A percentile compares a stretch with the other conserved stretches of the same genome.
Evolutionary conservation across 2,329 filamentous ascomycete species (phyloP).

Genomic region (Fusarium anguioides): DNA sequence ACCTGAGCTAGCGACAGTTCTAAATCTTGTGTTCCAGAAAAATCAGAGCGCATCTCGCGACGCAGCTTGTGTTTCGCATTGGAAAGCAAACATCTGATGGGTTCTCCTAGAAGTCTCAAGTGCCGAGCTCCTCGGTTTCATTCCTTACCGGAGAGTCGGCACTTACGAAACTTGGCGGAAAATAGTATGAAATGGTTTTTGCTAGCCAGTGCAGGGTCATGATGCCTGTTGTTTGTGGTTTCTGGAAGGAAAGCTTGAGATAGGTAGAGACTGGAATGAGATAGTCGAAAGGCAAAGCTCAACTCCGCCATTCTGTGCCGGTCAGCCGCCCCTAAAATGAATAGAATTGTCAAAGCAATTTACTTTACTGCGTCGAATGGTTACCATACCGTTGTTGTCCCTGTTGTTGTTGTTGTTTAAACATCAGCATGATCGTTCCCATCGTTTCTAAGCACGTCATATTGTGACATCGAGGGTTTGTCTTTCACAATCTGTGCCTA

Average conservation of each 20-base stretch:
- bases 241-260: not conserved
- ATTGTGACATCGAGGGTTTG: not conserved
- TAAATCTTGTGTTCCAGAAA: slow-evolving; percentile 4
- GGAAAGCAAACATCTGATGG: slow-evolving; percentile 1
- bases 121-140: slow-evolving; percentile 8
- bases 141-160: not conserved
- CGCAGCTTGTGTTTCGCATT: slow-evolving; percentile 28
- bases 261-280: not conserved
- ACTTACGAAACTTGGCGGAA: not conserved
- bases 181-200: not conserved
- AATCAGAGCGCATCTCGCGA: slow-evolving; percentile 1
- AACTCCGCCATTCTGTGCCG: not conserved
- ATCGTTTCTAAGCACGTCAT: not conserved
- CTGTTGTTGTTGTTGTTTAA: too few relatives aligned
- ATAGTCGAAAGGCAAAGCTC: not conserved
- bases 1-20: not conserved
- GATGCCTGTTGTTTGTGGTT: not conserved
- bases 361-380: not conserved
- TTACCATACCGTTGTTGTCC: not conserved
- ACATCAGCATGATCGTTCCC: not conserved
- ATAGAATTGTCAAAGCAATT: not conserved
- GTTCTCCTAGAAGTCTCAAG: not conserved
- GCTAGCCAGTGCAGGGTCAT: not conserved
- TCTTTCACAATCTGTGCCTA: not conserved
- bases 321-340: not conserved